phyloP scores from a whole-genome alignment of 208 protist genomes.

The Phytomonas francai region DNA sequence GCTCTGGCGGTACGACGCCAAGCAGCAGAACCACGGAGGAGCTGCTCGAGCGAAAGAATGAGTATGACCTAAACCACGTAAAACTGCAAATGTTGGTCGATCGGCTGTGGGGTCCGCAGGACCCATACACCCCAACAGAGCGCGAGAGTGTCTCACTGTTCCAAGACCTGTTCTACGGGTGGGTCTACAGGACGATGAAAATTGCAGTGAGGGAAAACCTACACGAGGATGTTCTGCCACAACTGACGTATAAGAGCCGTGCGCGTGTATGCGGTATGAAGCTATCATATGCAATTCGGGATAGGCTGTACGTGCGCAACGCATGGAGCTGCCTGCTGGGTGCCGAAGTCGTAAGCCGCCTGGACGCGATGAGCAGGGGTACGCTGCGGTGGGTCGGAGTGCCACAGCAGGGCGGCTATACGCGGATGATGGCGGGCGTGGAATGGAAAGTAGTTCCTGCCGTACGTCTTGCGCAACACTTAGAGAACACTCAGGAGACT shows the following conservation, averaged over 20 bases:
- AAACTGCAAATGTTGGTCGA: conserved; percentile 14
- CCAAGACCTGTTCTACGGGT: conserved; percentile 33
- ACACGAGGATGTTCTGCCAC: conserved; percentile 25
- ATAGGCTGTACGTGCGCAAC: conserved; percentile 23
- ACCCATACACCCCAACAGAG: conserved; percentile 23
- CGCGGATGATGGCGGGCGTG: conserved; percentile 50
- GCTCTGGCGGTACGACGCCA: not conserved
- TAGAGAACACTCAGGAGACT: conserved; percentile 10
- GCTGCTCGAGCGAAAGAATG: conserved; percentile 3
- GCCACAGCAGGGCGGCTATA: conserved; percentile 45
- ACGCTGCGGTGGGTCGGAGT: conserved; percentile 54
- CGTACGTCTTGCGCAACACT: conserved; percentile 15
- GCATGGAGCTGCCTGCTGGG: conserved; percentile 42
- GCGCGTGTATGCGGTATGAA: conserved; percentile 25
- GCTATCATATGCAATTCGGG: conserved; percentile 28
- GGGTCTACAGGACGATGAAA: conserved; percentile 26
- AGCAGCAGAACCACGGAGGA: not conserved
- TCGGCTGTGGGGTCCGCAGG: conserved; percentile 38
- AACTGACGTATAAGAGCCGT: conserved; percentile 13
- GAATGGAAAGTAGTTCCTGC: conserved; percentile 44
- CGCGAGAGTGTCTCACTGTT: conserved; percentile 34
- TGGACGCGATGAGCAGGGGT: conserved; percentile 35
- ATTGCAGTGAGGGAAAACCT: conserved; percentile 39
- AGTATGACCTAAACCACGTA: conserved; percentile 13
- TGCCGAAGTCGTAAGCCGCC: conserved; percentile 19